Percentiles rank a stretch among this genome's conserved stretches.
phyloP scores from a whole-genome alignment of 2,329 filamentous ascomycete species.

The Aspergillus fumigatus region DNA sequence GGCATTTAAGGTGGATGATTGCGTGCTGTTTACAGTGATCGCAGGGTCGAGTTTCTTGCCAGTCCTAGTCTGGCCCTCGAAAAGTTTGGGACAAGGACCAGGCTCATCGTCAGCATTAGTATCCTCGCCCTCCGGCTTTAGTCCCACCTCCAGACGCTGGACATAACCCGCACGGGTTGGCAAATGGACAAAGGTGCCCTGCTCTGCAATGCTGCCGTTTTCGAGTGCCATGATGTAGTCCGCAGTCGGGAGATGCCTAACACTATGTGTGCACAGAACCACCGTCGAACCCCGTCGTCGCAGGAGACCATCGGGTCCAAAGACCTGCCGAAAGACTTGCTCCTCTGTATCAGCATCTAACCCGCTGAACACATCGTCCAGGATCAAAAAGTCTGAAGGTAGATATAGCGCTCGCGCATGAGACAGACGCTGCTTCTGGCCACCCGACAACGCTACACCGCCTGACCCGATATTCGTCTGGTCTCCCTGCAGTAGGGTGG shows the following conservation, averaged over 20 bases:
- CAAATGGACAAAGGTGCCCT: slow-evolving; percentile 2
- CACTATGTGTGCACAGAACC: slow-evolving; percentile 42
- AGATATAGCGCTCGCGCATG: slow-evolving; percentile 48
- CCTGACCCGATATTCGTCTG: slow-evolving; percentile 19
- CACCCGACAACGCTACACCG: slow-evolving; percentile 15
- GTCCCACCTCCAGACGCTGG: background rate
- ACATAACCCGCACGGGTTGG: slow-evolving; percentile 1
- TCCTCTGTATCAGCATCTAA: slow-evolving; percentile 5
- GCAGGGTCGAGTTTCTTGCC: background rate
- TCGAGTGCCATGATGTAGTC: slow-evolving; percentile 41
- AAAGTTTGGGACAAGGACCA: background rate
- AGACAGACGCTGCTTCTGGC: slow-evolving; percentile 27
- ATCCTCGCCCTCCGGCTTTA: background rate
- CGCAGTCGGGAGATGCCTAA: slow-evolving; percentile 31
- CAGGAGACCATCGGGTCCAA: slow-evolving; percentile 1
- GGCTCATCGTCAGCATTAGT: slow-evolving; percentile 9
- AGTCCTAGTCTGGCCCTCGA: background rate
- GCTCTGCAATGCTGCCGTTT: slow-evolving; percentile 16
- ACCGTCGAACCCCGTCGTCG: background rate
- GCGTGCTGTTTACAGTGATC: background rate
- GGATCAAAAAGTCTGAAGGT: slow-evolving; percentile 34
- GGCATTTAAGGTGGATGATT: background rate
- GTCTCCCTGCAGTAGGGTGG: slow-evolving; percentile 15
- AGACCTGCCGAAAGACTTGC: slow-evolving; percentile 3
- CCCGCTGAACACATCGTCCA: slow-evolving; percentile 48